Evolutionary conservation across 2,329 filamentous ascomycete species (phyloP), one percentile per base, ranked within the genome.

Genomic region (Colletotrichum lini): DNA sequence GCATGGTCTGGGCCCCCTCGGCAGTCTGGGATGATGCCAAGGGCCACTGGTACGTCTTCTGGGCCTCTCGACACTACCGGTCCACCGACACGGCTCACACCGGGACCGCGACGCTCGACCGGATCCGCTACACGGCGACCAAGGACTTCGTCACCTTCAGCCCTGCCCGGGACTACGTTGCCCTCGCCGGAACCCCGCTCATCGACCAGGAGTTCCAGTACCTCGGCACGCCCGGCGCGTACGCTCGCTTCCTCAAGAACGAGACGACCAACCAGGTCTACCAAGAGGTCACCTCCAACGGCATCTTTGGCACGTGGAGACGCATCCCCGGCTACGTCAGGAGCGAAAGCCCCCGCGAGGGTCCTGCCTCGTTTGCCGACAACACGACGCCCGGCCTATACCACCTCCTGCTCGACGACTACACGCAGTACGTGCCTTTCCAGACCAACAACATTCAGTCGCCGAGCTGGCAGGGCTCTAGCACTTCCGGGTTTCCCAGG

Each of bases 141-240:
- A 80, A 75, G 18, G 86, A 89, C 75, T 89, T 89, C 71, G 76
- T 79, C 53, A 84, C 81, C 1, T 88, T 89, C 74, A 82, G 80
- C 60, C 70, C 79, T 0, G 83, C 87, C 0, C 71, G 78, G 45
- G 83, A 86, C 62, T 87, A 87, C 74, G 76, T 84, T 65, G 81
- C 84, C 40, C 75, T 78, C 13, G 70, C 79, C 2, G 79, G 79
- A 18, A 85, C 81, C 4, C 81, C 83, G 2, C 76, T 88, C 47
- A 88, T 88, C 70, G 86, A 88, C 70, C 82, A 86, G 40, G 83
- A 85, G 64, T 83, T 88, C 76, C 80, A 85, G 40, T 78, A 82
- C 23, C 77, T 87, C 0, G 84, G 83, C 47, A 76, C 77, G 8
- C 77, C 79, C 4, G 82, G 78, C 2, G 73, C 78, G 12, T 88